Evolutionary conservation across 495 filamentous ascomycete species (phyloP).

Genomic region (Penicillium daleae): DNA sequence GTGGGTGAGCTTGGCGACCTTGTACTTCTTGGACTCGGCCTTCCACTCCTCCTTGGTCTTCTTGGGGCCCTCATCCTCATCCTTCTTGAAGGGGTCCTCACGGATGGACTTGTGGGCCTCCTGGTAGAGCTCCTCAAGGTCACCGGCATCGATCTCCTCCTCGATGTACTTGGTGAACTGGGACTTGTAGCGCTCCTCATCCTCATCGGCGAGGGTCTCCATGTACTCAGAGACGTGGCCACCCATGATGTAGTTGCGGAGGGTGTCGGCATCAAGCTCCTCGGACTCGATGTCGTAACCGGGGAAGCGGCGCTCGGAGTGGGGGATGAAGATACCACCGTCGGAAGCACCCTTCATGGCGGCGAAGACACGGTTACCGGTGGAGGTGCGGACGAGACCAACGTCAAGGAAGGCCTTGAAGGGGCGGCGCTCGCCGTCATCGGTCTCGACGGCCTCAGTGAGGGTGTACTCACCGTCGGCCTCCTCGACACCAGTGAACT

Average conservation of each 20-base stretch:
- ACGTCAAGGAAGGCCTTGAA: constrained; percentile 99
- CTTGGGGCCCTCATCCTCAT: constrained; percentile 73
- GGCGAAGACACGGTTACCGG: constrained; percentile 96
- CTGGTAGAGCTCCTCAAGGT: constrained; percentile 93
- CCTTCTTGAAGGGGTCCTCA: constrained; percentile 96
- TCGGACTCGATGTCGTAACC: constrained; percentile 95
- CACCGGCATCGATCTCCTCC: constrained; percentile 93
- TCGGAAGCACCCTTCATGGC: constrained; percentile 99
- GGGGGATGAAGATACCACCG: constrained; percentile 93
- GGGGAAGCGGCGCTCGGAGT: constrained; percentile 99
- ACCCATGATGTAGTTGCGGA: constrained; percentile 99
- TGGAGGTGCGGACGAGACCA: constrained; percentile 93
- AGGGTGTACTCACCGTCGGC: constrained; percentile 90
- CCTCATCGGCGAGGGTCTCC: constrained; percentile 99
- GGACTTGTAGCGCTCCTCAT: constrained; percentile 98
- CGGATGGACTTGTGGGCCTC: constrained; percentile 97
- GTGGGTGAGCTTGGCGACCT: constrained; percentile 72
- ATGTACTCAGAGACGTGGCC: constrained; percentile 99
- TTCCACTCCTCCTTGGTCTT: constrained; percentile 98
- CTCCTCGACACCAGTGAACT: constrained; percentile 93
- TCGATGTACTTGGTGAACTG: constrained; percentile 98
- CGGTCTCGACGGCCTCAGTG: constrained; percentile 87
- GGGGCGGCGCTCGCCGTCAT: constrained; percentile 83
- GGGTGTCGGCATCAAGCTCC: constrained; percentile 94
- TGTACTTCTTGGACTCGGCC: constrained; percentile 90